These are phyloP conservation scores for Aspergillus hortae DNA, from an alignment of 2,329 filamentous ascomycete genomes.

Conservation along the genomic window DNA sequence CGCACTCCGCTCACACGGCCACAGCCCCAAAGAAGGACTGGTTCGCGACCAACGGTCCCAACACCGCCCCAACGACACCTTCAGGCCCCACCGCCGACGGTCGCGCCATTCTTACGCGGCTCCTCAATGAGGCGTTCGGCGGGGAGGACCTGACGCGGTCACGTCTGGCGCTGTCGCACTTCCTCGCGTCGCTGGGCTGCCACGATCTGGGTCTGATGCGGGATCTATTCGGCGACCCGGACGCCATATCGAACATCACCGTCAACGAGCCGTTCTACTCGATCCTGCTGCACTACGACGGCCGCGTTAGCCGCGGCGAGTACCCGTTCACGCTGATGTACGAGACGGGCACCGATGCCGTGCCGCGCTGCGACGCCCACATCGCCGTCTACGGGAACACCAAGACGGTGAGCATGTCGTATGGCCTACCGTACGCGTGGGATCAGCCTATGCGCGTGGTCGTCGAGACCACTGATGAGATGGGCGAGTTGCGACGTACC, in stretches of 20 bases:
- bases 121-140: conserved; percentile 27
- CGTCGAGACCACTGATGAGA: conserved; percentile 29
- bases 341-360: conserved; percentile 53
- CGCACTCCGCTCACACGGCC: conserved; percentile 38
- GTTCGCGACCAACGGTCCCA: not conserved
- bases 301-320: conserved; percentile 11
- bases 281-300: conserved; percentile 33
- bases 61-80: not conserved
- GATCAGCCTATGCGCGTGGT: conserved; percentile 50
- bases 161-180: conserved; percentile 35
- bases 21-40: conserved; percentile 7
- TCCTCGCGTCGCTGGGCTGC: conserved; percentile 49
- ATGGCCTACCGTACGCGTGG: conserved; percentile 58
- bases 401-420: conserved; percentile 54
- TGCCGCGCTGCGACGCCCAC: conserved; percentile 44
- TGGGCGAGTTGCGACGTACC: conserved; percentile 23
- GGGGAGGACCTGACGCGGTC: conserved; percentile 26
- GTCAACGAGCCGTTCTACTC: conserved; percentile 42
- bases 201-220: conserved; percentile 56
- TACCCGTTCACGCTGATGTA: conserved; percentile 52
- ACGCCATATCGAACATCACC: conserved; percentile 44
- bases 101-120: not conserved
- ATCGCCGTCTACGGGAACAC: conserved; percentile 48
- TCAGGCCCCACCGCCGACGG: not conserved
- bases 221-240: conserved; percentile 51